Base-by-base conservation (phyloP, 2,329 filamentous ascomycete species). In the Dryadomyces quercus-mongolicae region DNA sequence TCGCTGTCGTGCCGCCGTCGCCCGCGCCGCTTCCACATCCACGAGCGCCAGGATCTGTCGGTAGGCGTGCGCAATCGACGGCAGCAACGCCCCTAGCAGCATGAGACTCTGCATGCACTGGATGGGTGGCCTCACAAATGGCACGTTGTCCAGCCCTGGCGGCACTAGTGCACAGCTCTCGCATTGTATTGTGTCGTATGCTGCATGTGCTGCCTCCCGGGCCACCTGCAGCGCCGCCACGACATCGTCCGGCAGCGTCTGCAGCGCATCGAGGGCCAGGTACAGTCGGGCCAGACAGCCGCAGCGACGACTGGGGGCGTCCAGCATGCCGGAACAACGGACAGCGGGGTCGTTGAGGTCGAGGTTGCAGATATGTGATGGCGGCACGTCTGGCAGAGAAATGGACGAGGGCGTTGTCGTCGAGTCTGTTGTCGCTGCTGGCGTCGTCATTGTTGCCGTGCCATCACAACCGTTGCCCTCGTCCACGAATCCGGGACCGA, bases 11-110 rank as follows among this genome's bases (percentile, higher is more conserved):
- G 73, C 69, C 5, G 64, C 62, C 45, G 68, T 68, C 12, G 78
- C 79, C 1, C 60, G 63, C 1, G 68, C 66, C 0, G 73, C 67
- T 60, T 80, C 75, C n/a, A 62, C 62, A 57, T 84, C 79, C 8
- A 83, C 69, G 67, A 79, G 71, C 50, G 67, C 65, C 13, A 84
- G 67, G 49, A 84, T 76, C 31, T 65, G 67, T 54, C 71, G 71
- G 67, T 84, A 84, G 8, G 77, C 75, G 62, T 80, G 75, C 53
- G 75, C 78, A 47, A 79, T 72, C 9, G 77, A 76, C 1, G 79
- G 78, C 3, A 84, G 67, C 34, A 84, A 70, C 2, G 78, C 74
- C 7, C 73, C 77, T 4, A 84, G 67, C 52, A 80, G 70, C 78
- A 82, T 82, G 51, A 76, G 69, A 61, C 73, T 81, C 62, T 83